Conservation (phyloP, 2,329 filamentous ascomycete genomes). For the Botrytis pseudocinerea region DNA sequence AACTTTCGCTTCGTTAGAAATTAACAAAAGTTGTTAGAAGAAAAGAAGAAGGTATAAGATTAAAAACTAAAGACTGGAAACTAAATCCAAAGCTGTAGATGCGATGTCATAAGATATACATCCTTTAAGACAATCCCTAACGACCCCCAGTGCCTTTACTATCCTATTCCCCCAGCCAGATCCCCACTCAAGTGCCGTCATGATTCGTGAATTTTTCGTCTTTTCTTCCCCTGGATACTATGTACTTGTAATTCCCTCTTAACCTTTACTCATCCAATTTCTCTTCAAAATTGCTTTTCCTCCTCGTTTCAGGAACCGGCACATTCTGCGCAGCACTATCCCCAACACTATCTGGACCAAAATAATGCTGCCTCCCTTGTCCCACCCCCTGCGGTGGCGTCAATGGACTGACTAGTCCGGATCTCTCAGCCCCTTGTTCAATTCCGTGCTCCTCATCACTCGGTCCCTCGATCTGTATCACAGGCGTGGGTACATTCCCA, state of each 20-base stretch:
- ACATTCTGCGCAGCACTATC: conserved; percentile 2
- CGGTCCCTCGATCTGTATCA: neutral
- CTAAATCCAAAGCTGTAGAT: neutral
- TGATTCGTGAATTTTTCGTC: conserved; percentile 12
- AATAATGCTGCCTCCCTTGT: conserved; percentile 20
- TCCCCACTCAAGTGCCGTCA: neutral
- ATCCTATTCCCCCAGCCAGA: neutral
- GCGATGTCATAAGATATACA: neutral
- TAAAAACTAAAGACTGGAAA: neutral
- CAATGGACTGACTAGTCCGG: conserved; percentile 29
- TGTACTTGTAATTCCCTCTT: neutral
- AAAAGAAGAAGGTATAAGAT: neutral
- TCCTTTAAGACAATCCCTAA: neutral
- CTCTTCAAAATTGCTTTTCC: conserved; percentile 38
- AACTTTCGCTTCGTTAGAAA: neutral
- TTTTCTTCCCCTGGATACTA: neutral
- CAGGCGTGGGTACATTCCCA: neutral
- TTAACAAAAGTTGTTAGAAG: neutral
- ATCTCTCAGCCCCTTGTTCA: conserved; percentile 1
- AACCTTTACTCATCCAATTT: conserved; percentile 31
- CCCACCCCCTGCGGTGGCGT: conserved; percentile 28
- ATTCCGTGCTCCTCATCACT: neutral
- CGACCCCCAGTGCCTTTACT: neutral
- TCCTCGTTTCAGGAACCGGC: conserved; percentile 16
- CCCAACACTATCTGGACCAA: conserved; percentile 29